A percentile compares a stretch with the other conserved stretches of the same genome.
Evolutionary conservation across 1,139 yeast species (phyloP).

Genomic region (Suhomyces bribrorum): DNA sequence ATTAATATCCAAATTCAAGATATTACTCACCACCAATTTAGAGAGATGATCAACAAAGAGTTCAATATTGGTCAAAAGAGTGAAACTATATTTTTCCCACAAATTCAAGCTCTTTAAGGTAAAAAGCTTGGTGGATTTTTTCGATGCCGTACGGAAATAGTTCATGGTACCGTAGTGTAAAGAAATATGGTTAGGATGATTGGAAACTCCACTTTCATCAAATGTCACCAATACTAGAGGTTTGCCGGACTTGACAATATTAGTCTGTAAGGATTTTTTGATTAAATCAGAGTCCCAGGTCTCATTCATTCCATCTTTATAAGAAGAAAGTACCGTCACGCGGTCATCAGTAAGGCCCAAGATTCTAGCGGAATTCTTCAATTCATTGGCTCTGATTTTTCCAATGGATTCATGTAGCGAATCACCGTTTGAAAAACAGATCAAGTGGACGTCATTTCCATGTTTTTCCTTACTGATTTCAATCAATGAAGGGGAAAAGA

Average conservation of each 20-base stretch:
- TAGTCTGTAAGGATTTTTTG: constrained; percentile 24
- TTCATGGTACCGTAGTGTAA: constrained; percentile 55
- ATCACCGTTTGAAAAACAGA: constrained; percentile 81
- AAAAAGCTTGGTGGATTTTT: constrained; percentile 24
- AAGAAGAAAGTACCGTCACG: constrained; percentile 50
- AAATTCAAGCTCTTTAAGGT: constrained; percentile 49
- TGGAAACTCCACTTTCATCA: constrained; percentile 80
- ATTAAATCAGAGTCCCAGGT: constrained; percentile 61
- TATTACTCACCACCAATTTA: constrained; percentile 30
- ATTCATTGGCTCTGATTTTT: constrained; percentile 56
- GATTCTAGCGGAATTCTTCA: constrained; percentile 55
- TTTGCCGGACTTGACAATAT: constrained; percentile 21
- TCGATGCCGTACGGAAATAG: constrained; percentile 21
- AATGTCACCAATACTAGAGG: constrained; percentile 66
- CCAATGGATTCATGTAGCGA: constrained; percentile 69
- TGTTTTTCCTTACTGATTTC: constrained; percentile 52
- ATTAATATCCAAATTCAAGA: constrained; percentile 41
- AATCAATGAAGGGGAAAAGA: constrained; percentile 79
- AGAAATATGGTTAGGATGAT: constrained; percentile 83
- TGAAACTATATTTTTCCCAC: constrained; percentile 53
- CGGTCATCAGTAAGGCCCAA: constrained; percentile 53
- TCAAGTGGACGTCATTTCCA: constrained; percentile 53
- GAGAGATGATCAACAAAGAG: constrained; percentile 38
- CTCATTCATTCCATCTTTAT: constrained; percentile 72
- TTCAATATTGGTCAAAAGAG: constrained; percentile 50